Conservation (phyloP, 2,329 filamentous ascomycete species). For the Colletotrichum somersetense region DNA sequence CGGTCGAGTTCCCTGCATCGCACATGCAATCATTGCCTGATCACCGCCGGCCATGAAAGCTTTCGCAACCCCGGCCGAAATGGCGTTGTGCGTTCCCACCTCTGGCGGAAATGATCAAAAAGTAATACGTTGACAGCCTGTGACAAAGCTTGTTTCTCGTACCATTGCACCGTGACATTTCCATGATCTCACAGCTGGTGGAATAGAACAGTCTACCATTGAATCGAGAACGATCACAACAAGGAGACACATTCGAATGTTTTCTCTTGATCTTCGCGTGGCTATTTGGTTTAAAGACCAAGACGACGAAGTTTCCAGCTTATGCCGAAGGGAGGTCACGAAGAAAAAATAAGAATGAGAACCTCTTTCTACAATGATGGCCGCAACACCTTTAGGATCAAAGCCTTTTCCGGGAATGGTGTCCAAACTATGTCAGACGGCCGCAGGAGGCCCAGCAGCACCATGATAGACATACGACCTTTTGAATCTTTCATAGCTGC, state of each 20-base stretch:
- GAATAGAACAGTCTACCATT: background rate
- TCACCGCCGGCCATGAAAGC: too few species aligned
- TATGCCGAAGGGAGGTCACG: too few species aligned
- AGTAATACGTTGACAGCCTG: background rate
- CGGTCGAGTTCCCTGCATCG: background rate
- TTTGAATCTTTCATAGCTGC: too few species aligned
- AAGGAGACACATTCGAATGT: background rate
- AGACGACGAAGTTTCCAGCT: background rate
- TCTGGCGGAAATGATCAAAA: background rate
- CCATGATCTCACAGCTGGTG: background rate
- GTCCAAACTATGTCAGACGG: too few species aligned
- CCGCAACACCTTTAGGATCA: too few species aligned
- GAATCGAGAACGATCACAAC: background rate
- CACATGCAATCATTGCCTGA: too few species aligned
- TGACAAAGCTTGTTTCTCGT: background rate
- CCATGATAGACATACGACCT: too few species aligned
- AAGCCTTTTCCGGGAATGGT: too few species aligned
- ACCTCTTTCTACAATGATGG: too few species aligned
- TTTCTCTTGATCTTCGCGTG: background rate
- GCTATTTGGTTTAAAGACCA: too few species aligned
- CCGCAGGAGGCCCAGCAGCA: too few species aligned
- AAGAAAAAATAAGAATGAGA: too few species aligned
- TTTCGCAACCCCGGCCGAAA: background rate
- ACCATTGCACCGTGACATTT: background rate
- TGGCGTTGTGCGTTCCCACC: background rate